Evolutionary conservation across 257 asterid genomes (phyloP).

Genomic region (Ocimum tenuiflorum): DNA sequence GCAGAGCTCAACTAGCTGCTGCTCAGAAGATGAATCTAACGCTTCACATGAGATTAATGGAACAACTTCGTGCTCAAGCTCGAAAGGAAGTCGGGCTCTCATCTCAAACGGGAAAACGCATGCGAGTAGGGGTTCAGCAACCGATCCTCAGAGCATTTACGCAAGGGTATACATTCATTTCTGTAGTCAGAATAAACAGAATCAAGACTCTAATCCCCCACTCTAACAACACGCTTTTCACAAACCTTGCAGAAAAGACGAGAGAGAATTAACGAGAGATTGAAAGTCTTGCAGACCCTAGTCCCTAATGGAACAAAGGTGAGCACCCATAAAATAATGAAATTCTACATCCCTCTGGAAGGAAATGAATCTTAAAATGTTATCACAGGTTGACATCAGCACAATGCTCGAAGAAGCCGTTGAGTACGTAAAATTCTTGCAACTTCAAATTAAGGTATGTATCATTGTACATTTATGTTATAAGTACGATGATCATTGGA

Average conservation of each 20-base stretch:
- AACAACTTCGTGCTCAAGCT: slow-evolving; percentile 22
- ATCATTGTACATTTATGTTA: neutral
- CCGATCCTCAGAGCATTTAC: slow-evolving; percentile 54
- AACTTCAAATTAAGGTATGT: slow-evolving; percentile 51
- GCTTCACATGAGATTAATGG: slow-evolving; percentile 21
- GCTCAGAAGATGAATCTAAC: slow-evolving; percentile 35
- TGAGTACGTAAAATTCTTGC: slow-evolving; percentile 49
- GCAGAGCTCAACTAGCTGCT: slow-evolving; percentile 29
- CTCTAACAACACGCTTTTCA: neutral
- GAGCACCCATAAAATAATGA: neutral
- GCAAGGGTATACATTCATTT: slow-evolving; percentile 36
- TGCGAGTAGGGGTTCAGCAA: slow-evolving; percentile 44
- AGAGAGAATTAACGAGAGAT: slow-evolving; percentile 46
- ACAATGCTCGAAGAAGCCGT: slow-evolving; percentile 65
- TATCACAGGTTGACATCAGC: slow-evolving; percentile 46
- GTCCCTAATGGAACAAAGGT: slow-evolving; percentile 61
- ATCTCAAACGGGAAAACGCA: slow-evolving; percentile 30
- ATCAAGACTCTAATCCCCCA: neutral
- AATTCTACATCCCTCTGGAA: no score
- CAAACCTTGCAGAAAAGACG: slow-evolving; percentile 38
- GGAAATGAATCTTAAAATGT: neutral
- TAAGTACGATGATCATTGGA: neutral
- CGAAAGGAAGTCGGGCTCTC: slow-evolving; percentile 16
- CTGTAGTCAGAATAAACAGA: no score
- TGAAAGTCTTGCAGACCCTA: slow-evolving; percentile 42